Percentiles rank a stretch among this genome's conserved stretches.
These are phyloP conservation scores for Vicia sativa DNA, from an alignment of 306 rosid species.

Conservation along the genomic window DNA sequence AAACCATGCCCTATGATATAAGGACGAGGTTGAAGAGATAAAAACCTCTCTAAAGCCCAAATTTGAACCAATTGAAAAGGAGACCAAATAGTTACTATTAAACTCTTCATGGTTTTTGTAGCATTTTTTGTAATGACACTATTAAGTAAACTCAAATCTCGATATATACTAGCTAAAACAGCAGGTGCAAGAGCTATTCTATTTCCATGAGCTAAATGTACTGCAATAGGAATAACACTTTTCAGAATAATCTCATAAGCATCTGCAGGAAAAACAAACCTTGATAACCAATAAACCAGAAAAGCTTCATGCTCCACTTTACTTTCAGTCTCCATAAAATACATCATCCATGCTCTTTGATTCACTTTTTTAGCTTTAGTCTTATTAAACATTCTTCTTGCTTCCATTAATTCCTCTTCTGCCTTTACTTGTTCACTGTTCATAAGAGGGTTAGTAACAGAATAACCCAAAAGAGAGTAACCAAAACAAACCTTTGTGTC, in stretches of 20 bases:
- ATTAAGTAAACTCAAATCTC: constrained; percentile 8
- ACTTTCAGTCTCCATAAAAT: constrained; percentile 43
- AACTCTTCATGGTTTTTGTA: not conserved
- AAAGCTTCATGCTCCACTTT: constrained; percentile 56
- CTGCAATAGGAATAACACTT: constrained; percentile 47
- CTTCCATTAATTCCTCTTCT: no score
- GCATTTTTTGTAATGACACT: not conserved
- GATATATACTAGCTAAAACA: not conserved
- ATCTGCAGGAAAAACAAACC: constrained; percentile 49
- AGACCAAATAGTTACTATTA: constrained; percentile 18
- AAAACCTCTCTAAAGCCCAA: constrained; percentile 63
- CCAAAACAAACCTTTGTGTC: not conserved
- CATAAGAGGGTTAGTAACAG: not conserved
- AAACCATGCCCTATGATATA: constrained; percentile 1
- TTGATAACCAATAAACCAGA: constrained; percentile 51
- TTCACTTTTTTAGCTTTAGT: no score
- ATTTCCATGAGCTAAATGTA: constrained; percentile 51
- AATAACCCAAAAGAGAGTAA: not conserved
- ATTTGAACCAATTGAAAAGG: constrained; percentile 55
- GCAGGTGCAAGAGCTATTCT: constrained; percentile 27
- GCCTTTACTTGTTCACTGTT: no score
- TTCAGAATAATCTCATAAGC: not conserved
- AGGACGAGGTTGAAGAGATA: not conserved
- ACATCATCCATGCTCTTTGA: constrained; percentile 42
- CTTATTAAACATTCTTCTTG: no score